Evolutionary conservation across 768 basidiomycete species (phyloP), one percentile per base, ranked within the genome.

Genomic region (Russula virescens): DNA sequence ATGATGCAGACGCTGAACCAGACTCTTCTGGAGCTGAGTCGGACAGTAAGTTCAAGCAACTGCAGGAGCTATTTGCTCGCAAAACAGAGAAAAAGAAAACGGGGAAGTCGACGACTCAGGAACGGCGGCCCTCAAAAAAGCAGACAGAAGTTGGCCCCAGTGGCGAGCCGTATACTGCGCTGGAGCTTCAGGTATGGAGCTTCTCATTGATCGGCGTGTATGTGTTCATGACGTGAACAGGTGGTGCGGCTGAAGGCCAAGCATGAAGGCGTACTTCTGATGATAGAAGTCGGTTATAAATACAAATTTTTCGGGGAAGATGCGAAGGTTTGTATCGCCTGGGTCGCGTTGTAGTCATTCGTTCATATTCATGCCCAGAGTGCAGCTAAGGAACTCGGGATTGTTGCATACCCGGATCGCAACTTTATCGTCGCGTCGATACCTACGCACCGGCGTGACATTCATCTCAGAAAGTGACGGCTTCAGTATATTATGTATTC

Each of bases 211-310:
- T n/a, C 19, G 19, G 23, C 5, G 49, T 26, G 3, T 4, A n/a
- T 13, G 35, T 21, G 18, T 18, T 51, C 3, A 52, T 42, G 2
- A 35, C n/a, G n/a, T 67, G 68, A 25, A 54, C 48, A 86, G 84
- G 77, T 86, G 34, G 68, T 79, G 26, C 71, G 80, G 58, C 74
- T 93, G 14, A 89, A 91, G 73, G 75, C 77, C 58, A 81, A 85
- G 21, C 78, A 91, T 71, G 79, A 81, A 1, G 88, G 80, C 13
- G 83, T 83, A 5, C 65, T 94, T 40, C 76, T 94, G 14, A 84
- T 94, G 80, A 76, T 94, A 25, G 87, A 93, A 71, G 84, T 88
- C 31, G 92, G 92, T 5, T 94, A 94, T 73, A 94, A 88, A 72
- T 88, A 85, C 71, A 82, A 78, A 57, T 94, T 95, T 72, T 94